These are phyloP conservation scores for Phlegmacium glaucopus DNA, from an alignment of 768 basidiomycete species.

Conservation along the genomic window DNA sequence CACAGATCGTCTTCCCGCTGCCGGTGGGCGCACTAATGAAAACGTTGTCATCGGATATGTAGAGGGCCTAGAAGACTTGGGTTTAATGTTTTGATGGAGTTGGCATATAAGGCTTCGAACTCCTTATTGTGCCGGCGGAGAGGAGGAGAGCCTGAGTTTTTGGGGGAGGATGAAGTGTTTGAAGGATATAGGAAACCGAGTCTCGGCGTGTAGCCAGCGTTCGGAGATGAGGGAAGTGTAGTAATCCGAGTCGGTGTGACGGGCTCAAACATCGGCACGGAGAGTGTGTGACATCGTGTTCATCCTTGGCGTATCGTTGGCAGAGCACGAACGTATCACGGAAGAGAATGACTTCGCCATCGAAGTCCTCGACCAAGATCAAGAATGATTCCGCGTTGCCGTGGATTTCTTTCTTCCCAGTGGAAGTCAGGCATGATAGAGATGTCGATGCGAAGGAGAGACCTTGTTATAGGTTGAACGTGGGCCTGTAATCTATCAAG, in stretches of 20 bases:
- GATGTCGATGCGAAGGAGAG: slow-evolving; percentile 87
- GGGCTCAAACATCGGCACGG: slow-evolving; percentile 95
- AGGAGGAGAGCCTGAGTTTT: slow-evolving; percentile 91
- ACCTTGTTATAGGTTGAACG: slow-evolving; percentile 94
- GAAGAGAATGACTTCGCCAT: slow-evolving; percentile 95
- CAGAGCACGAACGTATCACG: slow-evolving; percentile 91
- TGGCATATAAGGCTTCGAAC: slow-evolving; percentile 83
- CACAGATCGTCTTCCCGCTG: slow-evolving; percentile 95
- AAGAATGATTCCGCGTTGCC: slow-evolving; percentile 86
- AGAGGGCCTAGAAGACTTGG: slow-evolving; percentile 97
- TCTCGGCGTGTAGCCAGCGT: slow-evolving; percentile 94
- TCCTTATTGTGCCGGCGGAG: slow-evolving; percentile 95
- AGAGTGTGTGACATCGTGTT: slow-evolving; percentile 93
- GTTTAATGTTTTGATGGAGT: slow-evolving; percentile 82
- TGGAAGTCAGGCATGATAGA: slow-evolving; percentile 97
- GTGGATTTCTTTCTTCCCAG: slow-evolving; percentile 95
- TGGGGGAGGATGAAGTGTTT: slow-evolving; percentile 97
- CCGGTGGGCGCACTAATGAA: slow-evolving; percentile 97
- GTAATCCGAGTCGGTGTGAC: slow-evolving; percentile 98
- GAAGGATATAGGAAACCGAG: slow-evolving; percentile 92
- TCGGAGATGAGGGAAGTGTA: slow-evolving; percentile 95
- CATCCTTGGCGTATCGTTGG: slow-evolving; percentile 88
- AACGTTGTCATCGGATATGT: slow-evolving; percentile 94
- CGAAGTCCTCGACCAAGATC: slow-evolving; percentile 95
- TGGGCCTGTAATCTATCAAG: slow-evolving; percentile 78